A percentile compares a stretch with the other conserved stretches of the same genome.
phyloP scores from a whole-genome alignment of 1,284 basidiomycete species.

The Apiotrichum porosum region DNA sequence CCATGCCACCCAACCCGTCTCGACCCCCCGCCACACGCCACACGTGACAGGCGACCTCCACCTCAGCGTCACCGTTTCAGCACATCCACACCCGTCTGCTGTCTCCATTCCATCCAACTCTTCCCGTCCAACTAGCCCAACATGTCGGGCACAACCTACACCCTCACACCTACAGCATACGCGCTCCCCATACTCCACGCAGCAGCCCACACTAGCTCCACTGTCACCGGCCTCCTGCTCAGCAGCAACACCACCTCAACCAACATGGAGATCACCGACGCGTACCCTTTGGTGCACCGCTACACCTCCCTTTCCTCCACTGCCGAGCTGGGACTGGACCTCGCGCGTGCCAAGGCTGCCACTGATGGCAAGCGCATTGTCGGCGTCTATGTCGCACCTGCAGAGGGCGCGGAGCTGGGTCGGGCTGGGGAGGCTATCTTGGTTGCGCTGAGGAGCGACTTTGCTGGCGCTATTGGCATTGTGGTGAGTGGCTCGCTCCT shows the following conservation, averaged over 20 bases:
- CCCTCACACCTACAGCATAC: constrained; percentile 25
- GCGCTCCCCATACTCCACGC: constrained; percentile 39
- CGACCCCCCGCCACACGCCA: no score
- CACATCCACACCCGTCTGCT: no score
- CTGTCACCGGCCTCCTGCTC: constrained; percentile 48
- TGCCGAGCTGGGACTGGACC: constrained; percentile 41
- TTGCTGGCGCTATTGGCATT: constrained; percentile 22
- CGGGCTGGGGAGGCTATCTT: constrained; percentile 24
- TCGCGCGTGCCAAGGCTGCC: constrained; percentile 29
- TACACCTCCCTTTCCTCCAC: constrained; percentile 42
- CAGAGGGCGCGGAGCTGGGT: constrained; percentile 14
- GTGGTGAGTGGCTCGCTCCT: constrained; percentile 31
- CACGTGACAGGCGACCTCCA: no score
- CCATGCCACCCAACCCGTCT: no score
- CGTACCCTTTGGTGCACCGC: constrained; percentile 47
- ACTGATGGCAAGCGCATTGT: constrained; percentile 18
- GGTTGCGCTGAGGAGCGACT: constrained; percentile 13
- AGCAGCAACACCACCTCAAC: constrained; percentile 13
- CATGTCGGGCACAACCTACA: constrained; percentile 8
- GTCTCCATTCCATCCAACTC: background rate
- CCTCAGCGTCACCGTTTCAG: no score
- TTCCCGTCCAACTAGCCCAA: background rate
- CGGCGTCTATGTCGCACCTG: constrained; percentile 46
- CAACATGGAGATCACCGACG: constrained; percentile 25
- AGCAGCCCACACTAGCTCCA: constrained; percentile 38